Conservation (phyloP, 441 rosid species). For the Populus trichocarpa region DNA sequence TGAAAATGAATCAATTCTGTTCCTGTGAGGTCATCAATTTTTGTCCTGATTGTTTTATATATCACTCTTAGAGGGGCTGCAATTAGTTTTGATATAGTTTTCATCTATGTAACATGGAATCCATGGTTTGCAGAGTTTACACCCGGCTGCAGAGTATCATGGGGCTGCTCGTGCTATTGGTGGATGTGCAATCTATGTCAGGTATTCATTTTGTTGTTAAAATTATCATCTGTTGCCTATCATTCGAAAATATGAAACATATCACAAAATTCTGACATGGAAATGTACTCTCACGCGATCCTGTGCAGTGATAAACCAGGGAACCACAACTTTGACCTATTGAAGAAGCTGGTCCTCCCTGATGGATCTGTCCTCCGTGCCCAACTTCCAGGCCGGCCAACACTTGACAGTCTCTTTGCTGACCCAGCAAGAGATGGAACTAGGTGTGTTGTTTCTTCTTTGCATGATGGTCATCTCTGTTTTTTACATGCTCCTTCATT, state of each 20-base stretch:
- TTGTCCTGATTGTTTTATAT: too few species aligned
- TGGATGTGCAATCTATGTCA: constrained; percentile 67
- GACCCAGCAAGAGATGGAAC: constrained; percentile 90
- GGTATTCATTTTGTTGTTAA: constrained; percentile 33
- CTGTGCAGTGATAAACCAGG: constrained; percentile 84
- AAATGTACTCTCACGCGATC: background rate
- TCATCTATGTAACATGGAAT: too few species aligned
- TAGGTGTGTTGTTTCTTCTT: constrained; percentile 36
- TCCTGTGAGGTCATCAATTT: too few species aligned
- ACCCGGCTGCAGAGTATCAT: too few species aligned
- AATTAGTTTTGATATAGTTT: too few species aligned
- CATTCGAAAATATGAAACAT: background rate
- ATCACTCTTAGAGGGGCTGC: too few species aligned
- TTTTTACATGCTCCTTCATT: background rate
- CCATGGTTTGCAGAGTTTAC: too few species aligned
- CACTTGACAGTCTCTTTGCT: constrained; percentile 72
- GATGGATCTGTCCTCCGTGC: constrained; percentile 92
- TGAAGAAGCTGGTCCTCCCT: constrained; percentile 81
- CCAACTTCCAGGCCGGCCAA: constrained; percentile 87
- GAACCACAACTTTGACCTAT: constrained; percentile 72
- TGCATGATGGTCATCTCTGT: background rate
- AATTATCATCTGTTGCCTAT: background rate
- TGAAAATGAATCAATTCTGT: too few species aligned
- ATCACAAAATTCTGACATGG: constrained; percentile 9
- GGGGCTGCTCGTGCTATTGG: too few species aligned